Conservation (phyloP, 495 filamentous ascomycete genomes). For the Symbiotaphrina buchneri region DNA sequence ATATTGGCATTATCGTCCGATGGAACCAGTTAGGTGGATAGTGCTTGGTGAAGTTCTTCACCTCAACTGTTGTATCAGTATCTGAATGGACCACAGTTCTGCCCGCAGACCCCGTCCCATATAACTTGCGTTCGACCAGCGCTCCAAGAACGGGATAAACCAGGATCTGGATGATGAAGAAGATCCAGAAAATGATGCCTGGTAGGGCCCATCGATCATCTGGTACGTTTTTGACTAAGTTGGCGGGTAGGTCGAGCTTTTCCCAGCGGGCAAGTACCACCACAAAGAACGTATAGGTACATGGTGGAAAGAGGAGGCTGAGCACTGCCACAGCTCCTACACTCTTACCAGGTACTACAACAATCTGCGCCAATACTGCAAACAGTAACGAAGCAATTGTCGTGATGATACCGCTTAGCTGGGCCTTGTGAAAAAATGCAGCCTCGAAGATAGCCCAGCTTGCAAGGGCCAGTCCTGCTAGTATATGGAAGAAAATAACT, state of each 20-base stretch:
- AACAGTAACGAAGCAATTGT: conserved; percentile 41
- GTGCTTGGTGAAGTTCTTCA: conserved; percentile 47
- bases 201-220: conserved; percentile 36
- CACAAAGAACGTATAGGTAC: conserved; percentile 55
- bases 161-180: conserved; percentile 50
- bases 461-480: conserved; percentile 37
- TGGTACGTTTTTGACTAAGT: conserved; percentile 31
- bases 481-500: conserved; percentile 36
- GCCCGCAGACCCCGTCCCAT: conserved; percentile 44
- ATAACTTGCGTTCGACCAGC: conserved; percentile 46
- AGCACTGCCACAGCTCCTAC: conserved; percentile 37
- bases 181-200: conserved; percentile 42
- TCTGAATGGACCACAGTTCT: conserved; percentile 22
- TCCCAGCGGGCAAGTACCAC: conserved; percentile 47
- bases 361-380: conserved; percentile 45
- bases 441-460: conserved; percentile 50
- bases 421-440: conserved; percentile 53
- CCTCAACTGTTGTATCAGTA: conserved; percentile 24
- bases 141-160: conserved; percentile 48
- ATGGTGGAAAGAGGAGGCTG: conserved; percentile 49
- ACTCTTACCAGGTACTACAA: conserved; percentile 19
- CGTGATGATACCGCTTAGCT: conserved; percentile 49
- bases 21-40: conserved; percentile 43
- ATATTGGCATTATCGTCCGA: conserved; percentile 17
- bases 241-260: conserved; percentile 23